Base-by-base conservation (phyloP, 2,329 filamentous ascomycete genomes). In the Exophiala dermatitidis region DNA sequence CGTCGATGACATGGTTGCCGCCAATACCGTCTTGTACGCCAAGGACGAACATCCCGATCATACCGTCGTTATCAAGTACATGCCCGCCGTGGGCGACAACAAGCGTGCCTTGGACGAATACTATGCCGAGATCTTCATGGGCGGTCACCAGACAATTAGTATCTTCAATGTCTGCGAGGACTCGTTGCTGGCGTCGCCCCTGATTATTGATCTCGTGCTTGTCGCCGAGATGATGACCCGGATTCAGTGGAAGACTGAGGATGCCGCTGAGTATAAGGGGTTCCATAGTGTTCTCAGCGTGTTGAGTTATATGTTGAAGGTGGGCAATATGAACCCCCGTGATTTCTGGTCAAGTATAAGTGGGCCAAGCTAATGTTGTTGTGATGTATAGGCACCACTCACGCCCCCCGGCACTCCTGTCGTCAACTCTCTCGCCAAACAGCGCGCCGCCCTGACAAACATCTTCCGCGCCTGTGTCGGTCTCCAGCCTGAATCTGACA, bases 21-120 rank as follows among this genome's bases (percentile, higher is more conserved):
- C 93, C 67, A 98, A 98, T 77, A 77, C 74, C 47, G 84, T 97
- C 46, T 80, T 98, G 52, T 98, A 98, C 79, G 83, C 85, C 73
- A 77, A 88, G 66, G 90, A 85, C 64, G 93, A 98, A 76, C 90
- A 97, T 72, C 93, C 93, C 1, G 90, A 98, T 70, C 93, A 98
- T 77, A 94, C 88, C 56, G 93, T 98, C 56, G 93, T 98, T 64
- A 98, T 98, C 83, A 98, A 98, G 82, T 98, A 98, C 79, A 95
- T 98, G 90, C 93, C 93, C 34, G 89, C 90, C 60, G 93, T 98
- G 46, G 93, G 93, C 59, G 93, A 98, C 76, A 94, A 96, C 81
- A 98, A 98, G 83, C 90, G 93, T 69, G 93, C 93, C 50, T 80
- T 98, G 50, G 93, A 98, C 67, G 93, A 98, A 79, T 98, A 98